Conservation (phyloP, 768 basidiomycete species). For the Rickenella mellea region DNA sequence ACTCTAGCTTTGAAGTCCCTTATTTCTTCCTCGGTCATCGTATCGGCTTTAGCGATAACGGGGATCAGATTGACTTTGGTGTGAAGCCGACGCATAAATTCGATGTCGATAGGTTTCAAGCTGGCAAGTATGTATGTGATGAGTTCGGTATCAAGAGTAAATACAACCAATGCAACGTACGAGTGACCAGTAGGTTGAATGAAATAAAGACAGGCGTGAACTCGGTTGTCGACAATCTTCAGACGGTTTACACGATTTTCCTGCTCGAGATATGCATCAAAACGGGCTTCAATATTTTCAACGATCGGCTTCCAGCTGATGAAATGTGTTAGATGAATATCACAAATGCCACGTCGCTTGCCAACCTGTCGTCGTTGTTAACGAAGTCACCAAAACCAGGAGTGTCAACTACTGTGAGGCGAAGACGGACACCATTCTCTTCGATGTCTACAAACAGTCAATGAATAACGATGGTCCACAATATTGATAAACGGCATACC, state of each 20-base stretch:
- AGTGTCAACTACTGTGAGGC: slow-evolving; percentile 97
- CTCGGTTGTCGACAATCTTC: slow-evolving; percentile 93
- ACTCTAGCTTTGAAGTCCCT: slow-evolving; percentile 88
- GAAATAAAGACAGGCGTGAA: slow-evolving; percentile 98
- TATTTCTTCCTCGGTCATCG: slow-evolving; percentile 94
- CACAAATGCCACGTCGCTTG: not conserved
- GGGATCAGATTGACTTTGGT: slow-evolving; percentile 98
- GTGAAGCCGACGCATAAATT: slow-evolving; percentile 97
- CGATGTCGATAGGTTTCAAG: slow-evolving; percentile 95
- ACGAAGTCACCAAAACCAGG: slow-evolving; percentile 99
- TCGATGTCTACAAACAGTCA: slow-evolving; percentile 74
- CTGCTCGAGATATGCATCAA: slow-evolving; percentile 95
- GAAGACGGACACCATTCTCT: slow-evolving; percentile 94
- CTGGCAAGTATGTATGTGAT: slow-evolving; percentile 28
- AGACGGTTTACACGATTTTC: slow-evolving; percentile 95
- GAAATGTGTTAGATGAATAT: not conserved
- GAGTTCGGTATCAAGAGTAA: not conserved
- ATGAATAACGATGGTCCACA: not conserved
- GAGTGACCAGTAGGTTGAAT: slow-evolving; percentile 98
- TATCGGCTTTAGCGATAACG: slow-evolving; percentile 97
- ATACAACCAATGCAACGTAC: slow-evolving; percentile 36
- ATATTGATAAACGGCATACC: slow-evolving; percentile 43
- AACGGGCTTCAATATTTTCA: slow-evolving; percentile 96
- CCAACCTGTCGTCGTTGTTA: slow-evolving; percentile 93
- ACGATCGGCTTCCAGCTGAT: slow-evolving; percentile 95